Evolutionary conservation across 2,329 filamentous ascomycete genomes (phyloP).

Genomic region (Trichophyton rubrum): DNA sequence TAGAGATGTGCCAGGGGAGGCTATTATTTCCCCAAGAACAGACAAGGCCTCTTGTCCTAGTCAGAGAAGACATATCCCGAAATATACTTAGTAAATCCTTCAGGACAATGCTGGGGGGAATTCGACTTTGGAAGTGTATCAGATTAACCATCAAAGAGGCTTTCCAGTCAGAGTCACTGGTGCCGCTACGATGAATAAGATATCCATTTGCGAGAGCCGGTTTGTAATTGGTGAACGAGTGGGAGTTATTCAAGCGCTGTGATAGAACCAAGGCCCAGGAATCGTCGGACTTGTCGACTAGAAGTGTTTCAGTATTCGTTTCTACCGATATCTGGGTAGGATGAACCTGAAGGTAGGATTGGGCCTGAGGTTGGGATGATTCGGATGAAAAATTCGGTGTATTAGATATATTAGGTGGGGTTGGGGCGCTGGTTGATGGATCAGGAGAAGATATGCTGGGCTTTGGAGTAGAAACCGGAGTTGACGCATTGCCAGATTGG

Average conservation of each 20-base stretch:
- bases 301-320: slow-evolving; percentile 43
- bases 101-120: slow-evolving; percentile 24
- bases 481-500: slow-evolving; percentile 16
- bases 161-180: slow-evolving; percentile 31
- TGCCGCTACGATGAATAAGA: slow-evolving; percentile 34
- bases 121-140: slow-evolving; percentile 23
- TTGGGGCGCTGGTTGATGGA: slow-evolving; percentile 30
- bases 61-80: slow-evolving; percentile 33
- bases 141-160: slow-evolving; percentile 32
- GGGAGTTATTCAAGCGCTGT: slow-evolving; percentile 34
- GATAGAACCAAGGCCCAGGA: slow-evolving; percentile 47
- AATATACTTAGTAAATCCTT: slow-evolving; percentile 34
- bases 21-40: slow-evolving; percentile 28
- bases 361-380: background rate
- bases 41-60: slow-evolving; percentile 31
- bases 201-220: slow-evolving; percentile 36
- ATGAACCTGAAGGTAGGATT: slow-evolving; percentile 17
- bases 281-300: slow-evolving; percentile 46
- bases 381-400: slow-evolving; percentile 15
- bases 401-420: slow-evolving; percentile 20
- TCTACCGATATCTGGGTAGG: slow-evolving; percentile 29
- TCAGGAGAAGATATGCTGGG: slow-evolving; percentile 31
- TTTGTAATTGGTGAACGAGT: slow-evolving; percentile 27
- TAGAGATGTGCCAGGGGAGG: slow-evolving; percentile 39
- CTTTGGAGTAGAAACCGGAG: slow-evolving; percentile 29